Base-by-base conservation (phyloP, 805 yeast species). In the Cyberlindnera americana region DNA sequence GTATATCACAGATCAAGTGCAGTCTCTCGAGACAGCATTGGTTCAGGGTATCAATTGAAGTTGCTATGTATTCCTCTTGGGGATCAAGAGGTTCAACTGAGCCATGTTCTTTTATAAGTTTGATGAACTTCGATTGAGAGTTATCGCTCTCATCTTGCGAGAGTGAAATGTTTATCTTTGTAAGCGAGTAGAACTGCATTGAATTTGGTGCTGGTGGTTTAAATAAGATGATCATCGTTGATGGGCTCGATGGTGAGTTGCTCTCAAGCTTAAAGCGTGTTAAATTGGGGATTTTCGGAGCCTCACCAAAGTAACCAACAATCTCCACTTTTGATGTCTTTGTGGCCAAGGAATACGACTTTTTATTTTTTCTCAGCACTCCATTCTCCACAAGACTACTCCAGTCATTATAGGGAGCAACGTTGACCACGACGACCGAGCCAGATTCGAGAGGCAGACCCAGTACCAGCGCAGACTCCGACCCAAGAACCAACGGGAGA, bases 131-230 rank as follows among this genome's bases (percentile, higher is more conserved):
- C 12, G 14, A 11, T 13, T 33, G 6, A 13, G 22, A 24, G n/a
- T 22, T 7, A n/a, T 16, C 15, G 16, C 11, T 22, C 22, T 33
- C 21, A 3, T 16, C 16, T 17, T 23, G 28, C 61, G 69, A 3
- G 12, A 72, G 56, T 13, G 81, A 82, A 9, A 89, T 69, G 4
- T 77, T 63, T 4, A 88, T 83, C 0, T 96, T 95, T n/a, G 70
- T 65, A 4, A 81, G 57, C 0, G 96, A 81, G 48, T 77, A 83
- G 57, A 84, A 87, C 49, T 89, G 95, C 69, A 90, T 70, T 43
- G 75, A 72, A 21, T 69, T 69, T 15, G 83, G 76, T 31, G 74
- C 72, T 0, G 97, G 97, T 2, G 93, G 83, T 19, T 74, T 73
- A 55, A 77, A 89, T n/a, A 72, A 50, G 4, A 83, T 61, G 3